Percentiles rank a stretch among this genome's conserved stretches.
Conservation (phyloP, 805 yeast species). For the Candida patagonica region DNA sequence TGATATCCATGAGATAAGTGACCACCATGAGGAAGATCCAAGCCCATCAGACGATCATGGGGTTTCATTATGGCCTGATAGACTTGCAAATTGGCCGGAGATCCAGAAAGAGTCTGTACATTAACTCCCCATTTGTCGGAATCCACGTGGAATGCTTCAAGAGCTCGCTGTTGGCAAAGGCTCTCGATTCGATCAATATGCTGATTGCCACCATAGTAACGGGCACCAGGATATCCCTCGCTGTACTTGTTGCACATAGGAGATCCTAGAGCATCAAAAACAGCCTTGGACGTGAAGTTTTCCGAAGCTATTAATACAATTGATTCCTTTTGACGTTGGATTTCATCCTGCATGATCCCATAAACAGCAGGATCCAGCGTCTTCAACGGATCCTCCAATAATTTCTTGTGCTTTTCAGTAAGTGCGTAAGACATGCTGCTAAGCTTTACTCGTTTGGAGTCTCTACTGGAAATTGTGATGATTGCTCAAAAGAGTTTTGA, state of each 20-base stretch:
- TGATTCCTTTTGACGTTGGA: constrained; percentile 85
- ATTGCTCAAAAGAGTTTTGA: no score
- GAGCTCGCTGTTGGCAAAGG: constrained; percentile 89
- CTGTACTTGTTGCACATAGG: constrained; percentile 98
- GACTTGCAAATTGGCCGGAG: constrained; percentile 96
- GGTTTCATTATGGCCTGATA: constrained; percentile 93
- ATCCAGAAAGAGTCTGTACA: constrained; percentile 92
- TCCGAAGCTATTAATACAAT: constrained; percentile 93
- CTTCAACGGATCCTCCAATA: constrained; percentile 23
- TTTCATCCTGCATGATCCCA: constrained; percentile 51
- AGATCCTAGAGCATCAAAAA: constrained; percentile 92
- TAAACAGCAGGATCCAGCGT: constrained; percentile 34
- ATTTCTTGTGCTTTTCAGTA: constrained; percentile 11
- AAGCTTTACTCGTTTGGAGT: neutral
- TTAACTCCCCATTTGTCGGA: constrained; percentile 94
- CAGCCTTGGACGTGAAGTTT: constrained; percentile 93
- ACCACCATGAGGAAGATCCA: constrained; percentile 98
- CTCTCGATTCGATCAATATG: constrained; percentile 89
- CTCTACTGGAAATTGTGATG: no score
- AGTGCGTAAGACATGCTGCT: constrained; percentile 4
- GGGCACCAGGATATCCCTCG: constrained; percentile 98
- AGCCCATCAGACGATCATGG: constrained; percentile 96
- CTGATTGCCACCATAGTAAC: constrained; percentile 98
- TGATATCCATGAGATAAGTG: constrained; percentile 98
- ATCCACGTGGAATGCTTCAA: constrained; percentile 74